A percentile compares a stretch with the other conserved stretches of the same genome.
Evolutionary conservation across 495 filamentous ascomycete species (phyloP).

Genomic region (Xylaria bambusicola): DNA sequence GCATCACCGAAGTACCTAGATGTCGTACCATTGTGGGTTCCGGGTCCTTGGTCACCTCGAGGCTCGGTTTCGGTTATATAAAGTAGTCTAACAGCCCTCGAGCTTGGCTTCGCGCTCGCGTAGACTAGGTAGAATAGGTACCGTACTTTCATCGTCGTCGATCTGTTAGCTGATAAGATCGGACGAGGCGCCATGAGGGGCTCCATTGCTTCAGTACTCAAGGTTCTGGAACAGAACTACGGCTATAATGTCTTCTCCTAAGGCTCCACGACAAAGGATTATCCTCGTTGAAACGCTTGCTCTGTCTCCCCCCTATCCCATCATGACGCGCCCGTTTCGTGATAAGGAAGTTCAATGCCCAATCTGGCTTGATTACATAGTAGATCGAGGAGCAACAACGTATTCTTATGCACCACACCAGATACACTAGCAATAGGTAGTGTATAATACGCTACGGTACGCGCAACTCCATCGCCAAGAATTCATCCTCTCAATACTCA

Average conservation of each 20-base stretch:
- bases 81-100: background rate
- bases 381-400: no score
- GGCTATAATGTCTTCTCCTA: background rate
- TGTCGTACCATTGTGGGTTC: constrained; percentile 9
- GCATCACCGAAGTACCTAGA: constrained; percentile 10
- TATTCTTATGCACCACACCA: no score
- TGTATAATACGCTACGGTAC: no score
- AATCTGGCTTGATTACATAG: no score
- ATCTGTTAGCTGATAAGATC: background rate
- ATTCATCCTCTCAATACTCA: background rate
- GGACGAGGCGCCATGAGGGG: background rate
- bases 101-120: constrained; percentile 4
- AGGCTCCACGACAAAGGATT: background rate
- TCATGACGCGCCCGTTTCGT: background rate
- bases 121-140: background rate
- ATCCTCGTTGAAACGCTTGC: background rate
- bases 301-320: background rate
- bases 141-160: background rate
- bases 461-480: background rate
- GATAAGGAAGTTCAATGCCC: background rate
- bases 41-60: constrained; percentile 8
- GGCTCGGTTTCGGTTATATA: constrained; percentile 11
- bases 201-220: no score
- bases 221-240: background rate
- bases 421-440: no score